These are phyloP conservation scores for Suhomyces wounanorum DNA, from an alignment of 1,139 yeast genomes.

Conservation along the genomic window DNA sequence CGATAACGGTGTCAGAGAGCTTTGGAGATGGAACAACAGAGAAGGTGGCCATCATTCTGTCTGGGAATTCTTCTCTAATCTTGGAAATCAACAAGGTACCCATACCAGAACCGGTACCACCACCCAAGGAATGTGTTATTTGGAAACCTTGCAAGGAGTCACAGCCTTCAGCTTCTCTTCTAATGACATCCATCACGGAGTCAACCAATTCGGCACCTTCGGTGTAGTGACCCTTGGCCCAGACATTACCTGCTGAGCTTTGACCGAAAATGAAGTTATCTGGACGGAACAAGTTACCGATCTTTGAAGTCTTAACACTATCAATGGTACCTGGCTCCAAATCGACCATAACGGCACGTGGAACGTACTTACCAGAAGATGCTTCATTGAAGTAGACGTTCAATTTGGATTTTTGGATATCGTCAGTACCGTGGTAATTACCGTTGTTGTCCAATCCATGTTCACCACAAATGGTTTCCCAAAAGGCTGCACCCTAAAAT, in stretches of 20 bases:
- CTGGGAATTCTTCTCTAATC: conserved; percentile 48
- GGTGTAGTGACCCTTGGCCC: conserved; percentile 97
- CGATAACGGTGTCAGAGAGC: conserved; percentile 89
- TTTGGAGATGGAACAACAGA: conserved; percentile 92
- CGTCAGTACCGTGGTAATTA: conserved; percentile 67
- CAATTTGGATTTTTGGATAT: conserved; percentile 61
- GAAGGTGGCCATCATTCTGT: conserved; percentile 94
- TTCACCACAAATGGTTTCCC: conserved; percentile 97
- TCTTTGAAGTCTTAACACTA: conserved; percentile 71
- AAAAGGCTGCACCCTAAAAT: conserved; percentile 84
- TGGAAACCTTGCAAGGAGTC: conserved; percentile 95
- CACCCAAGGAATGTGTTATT: conserved; percentile 90
- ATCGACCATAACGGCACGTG: conserved; percentile 90
- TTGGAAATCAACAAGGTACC: conserved; percentile 42
- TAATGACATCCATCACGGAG: conserved; percentile 81
- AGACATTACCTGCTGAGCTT: conserved; percentile 90
- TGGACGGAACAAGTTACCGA: conserved; percentile 86
- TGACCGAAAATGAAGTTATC: conserved; percentile 89
- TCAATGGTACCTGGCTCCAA: conserved; percentile 94
- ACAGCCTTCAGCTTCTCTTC: conserved; percentile 93
- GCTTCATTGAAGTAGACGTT: conserved; percentile 59
- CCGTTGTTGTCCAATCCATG: conserved; percentile 92
- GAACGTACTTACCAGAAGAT: conserved; percentile 84
- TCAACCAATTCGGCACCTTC: conserved; percentile 95
- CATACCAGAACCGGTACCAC: conserved; percentile 97